Evolutionary conservation across 805 yeast species (phyloP).

Genomic region (Yarrowia hollandica): DNA sequence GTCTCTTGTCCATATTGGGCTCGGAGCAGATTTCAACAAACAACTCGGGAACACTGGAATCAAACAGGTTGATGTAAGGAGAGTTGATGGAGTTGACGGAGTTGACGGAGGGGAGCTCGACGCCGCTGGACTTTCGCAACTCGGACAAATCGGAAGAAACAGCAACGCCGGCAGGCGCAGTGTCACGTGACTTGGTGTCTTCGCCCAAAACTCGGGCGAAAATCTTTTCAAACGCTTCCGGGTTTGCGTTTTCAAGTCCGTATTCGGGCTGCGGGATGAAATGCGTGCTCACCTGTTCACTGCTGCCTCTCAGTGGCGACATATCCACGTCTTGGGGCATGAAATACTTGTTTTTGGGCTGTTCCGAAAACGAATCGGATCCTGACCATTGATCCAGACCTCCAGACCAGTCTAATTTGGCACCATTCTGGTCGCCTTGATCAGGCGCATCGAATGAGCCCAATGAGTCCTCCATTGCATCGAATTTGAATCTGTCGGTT

Average conservation of each 20-base stretch:
- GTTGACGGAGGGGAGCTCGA: background rate
- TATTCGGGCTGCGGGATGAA: background rate
- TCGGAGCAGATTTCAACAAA: background rate
- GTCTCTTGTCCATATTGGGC: background rate
- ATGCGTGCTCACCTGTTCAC: background rate
- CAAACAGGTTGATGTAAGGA: background rate
- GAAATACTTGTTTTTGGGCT: background rate
- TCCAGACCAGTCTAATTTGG: background rate
- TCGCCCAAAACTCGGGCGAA: background rate
- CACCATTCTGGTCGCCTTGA: background rate
- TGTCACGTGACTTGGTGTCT: background rate
- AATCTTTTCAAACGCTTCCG: constrained; percentile 2
- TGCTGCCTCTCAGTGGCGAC: background rate
- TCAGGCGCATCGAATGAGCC: background rate
- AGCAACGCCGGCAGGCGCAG: no score
- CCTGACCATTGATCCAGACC: background rate
- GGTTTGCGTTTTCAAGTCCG: background rate
- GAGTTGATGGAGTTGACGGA: background rate
- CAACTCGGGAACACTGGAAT: background rate
- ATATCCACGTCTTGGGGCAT: constrained; percentile 4
- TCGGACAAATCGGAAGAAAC: background rate
- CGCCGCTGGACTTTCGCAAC: background rate
- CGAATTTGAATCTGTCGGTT: background rate
- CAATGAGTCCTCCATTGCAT: background rate
- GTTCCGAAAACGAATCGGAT: background rate